Percentiles rank a stretch among this genome's conserved stretches.
phyloP scores from a whole-genome alignment of 805 yeast genomes.

The Jamesozyma hellenica region DNA sequence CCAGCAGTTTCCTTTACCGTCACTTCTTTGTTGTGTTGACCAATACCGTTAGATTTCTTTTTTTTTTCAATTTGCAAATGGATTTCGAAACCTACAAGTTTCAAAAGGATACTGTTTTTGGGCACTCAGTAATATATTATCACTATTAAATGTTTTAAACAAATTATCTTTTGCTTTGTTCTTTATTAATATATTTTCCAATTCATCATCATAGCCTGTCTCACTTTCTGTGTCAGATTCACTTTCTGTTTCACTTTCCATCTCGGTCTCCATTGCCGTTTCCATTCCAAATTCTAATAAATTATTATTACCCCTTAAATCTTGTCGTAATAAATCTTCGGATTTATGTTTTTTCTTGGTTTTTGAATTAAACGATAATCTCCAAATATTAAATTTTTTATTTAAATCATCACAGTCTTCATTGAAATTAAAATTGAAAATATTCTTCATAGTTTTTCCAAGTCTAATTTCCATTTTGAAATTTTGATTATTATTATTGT shows the following conservation, averaged over 20 bases:
- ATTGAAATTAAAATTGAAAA: no score
- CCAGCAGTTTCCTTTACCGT: no score
- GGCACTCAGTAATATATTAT: constrained; percentile 4
- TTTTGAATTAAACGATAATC: not conserved
- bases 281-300: no score
- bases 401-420: no score
- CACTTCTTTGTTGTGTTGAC: no score
- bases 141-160: constrained; percentile 1
- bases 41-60: not conserved
- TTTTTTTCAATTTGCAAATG: constrained; percentile 1
- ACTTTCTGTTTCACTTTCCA: no score
- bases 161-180: not conserved
- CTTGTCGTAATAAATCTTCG: not conserved
- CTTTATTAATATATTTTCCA: not conserved
- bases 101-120: constrained; percentile 3
- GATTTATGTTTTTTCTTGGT: not conserved
- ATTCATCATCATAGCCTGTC: not conserved
- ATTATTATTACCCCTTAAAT: constrained; percentile 1
- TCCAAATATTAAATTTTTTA: constrained; percentile 1
- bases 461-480: constrained; percentile 16
- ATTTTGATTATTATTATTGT: constrained; percentile 22
- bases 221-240: not conserved
- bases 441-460: not conserved
- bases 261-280: no score
- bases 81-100: not conserved